phyloP scores from a whole-genome alignment of 192 early-diverging fungal genomes.

The Coemansia furcata region DNA sequence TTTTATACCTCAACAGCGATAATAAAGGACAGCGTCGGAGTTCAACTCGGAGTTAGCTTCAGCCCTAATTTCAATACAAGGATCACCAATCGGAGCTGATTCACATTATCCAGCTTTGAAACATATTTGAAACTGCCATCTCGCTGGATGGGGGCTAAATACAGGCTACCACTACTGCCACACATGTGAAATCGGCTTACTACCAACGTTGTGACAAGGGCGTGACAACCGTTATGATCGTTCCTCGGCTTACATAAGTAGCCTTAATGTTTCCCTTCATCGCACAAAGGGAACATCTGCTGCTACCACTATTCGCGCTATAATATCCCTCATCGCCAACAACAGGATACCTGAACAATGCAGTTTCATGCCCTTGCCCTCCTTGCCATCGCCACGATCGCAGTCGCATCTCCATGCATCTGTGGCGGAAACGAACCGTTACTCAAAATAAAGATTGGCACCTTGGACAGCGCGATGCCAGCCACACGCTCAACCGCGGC shows the following conservation, averaged over 20 bases:
- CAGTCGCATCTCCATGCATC: neutral
- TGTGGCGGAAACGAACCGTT: neutral
- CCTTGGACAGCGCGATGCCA: neutral
- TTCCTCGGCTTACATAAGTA: neutral
- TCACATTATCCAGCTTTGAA: too few relatives aligned
- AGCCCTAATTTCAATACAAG: too few relatives aligned
- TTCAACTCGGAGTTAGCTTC: too few relatives aligned
- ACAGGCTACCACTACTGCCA: neutral
- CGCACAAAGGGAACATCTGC: neutral
- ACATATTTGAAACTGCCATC: too few relatives aligned
- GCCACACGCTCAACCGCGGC: too few relatives aligned
- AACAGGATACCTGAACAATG: neutral
- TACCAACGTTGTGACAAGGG: neutral
- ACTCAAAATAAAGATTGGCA: neutral
- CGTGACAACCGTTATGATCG: neutral
- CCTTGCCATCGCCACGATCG: neutral
- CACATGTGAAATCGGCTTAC: neutral
- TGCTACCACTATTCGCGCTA: too few relatives aligned
- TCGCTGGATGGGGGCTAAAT: too few relatives aligned
- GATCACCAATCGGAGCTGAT: too few relatives aligned
- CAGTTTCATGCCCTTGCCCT: neutral
- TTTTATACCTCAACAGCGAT: too few relatives aligned
- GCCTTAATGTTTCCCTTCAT: neutral
- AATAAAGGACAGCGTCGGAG: too few relatives aligned
- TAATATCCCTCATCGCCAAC: neutral